phyloP scores from a whole-genome alignment of 192 early-diverging fungal genomes.

The Anaeromyces robustus region DNA sequence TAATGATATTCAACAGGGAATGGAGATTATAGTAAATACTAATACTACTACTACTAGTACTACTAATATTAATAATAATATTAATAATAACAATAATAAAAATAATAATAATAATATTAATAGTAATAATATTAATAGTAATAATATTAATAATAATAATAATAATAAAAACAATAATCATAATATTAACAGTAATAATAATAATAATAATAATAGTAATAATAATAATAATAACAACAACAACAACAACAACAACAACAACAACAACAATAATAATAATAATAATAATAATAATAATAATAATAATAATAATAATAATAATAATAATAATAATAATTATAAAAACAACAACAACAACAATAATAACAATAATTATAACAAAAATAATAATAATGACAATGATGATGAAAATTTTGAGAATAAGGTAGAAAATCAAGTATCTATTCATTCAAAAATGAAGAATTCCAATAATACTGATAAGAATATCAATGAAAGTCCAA shows the following conservation, averaged over 20 bases:
- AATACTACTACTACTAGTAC: background rate
- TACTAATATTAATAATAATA: background rate
- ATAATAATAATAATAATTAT: background rate
- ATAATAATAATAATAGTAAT: background rate
- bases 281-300: background rate
- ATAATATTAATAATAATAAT: background rate
- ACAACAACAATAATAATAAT: background rate
- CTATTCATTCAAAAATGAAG: no score
- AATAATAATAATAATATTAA: background rate
- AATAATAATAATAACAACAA: background rate
- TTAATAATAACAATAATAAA: background rate
- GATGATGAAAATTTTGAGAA: no score
- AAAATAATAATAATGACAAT: no score
- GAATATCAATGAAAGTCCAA: no score
- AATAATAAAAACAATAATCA: background rate
- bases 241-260: background rate
- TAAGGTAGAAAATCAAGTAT: no score
- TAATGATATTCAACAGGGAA: no score
- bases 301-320: background rate
- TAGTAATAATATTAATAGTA: background rate
- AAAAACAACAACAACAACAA: no score
- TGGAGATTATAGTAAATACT: no score
- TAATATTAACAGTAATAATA: background rate
- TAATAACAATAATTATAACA: no score
- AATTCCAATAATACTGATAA: no score